Base-by-base conservation (phyloP, 208 protist genomes). In the Acanthamoeba lenticulata region DNA sequence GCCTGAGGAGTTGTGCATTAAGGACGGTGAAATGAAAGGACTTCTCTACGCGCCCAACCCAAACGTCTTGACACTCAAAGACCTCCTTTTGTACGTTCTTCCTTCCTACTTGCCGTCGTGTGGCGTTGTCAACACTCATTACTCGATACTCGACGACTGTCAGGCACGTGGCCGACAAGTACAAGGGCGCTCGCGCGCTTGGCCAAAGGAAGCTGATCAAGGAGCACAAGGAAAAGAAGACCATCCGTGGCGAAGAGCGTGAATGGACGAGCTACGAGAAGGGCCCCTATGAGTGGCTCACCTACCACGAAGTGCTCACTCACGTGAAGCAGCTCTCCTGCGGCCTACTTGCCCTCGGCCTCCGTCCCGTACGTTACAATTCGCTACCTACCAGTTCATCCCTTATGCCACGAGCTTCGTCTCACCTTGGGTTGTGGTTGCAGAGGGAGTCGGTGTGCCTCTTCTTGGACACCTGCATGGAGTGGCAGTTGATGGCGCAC, bases 401-500 rank as follows among this genome's bases (percentile, higher is more conserved):
- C 0, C 15, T 11, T 4, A 44, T 4, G 9, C 0, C 57, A 44
- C 24, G 29, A 2, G 44, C 32, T 57, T 42, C n/a, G 13, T 44
- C 11, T 24, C 36, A 38, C 9, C 4, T 79, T 79, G 36, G 21
- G 34, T 9, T 13, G 0, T 55, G 2, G 42, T 2, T 29, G 27
- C 74, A 85, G 74, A 57, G 74, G 1, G 74, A 85, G 9, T 85
- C 74, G 15, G 83, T 90, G 29, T 38, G 83, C 34, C 2, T 90
- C n/a, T 90, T 69, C 52, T 32, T 69, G 83, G 83, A 90, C 52
- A 90, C 83, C 4, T 67, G 55, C 52, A 40, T 24, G 36, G 55
- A 60, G 83, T 90, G 83, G 83, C 83, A 90, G 52, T 24, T 90
- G 15, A 67, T 67, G 45, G 83, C 83, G 11, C 83, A 90, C 36